Percentiles rank a stretch among this genome's conserved stretches.
These are phyloP conservation scores for Luzula sylvatica DNA, from an alignment of 176 grass and related monocot species.

Conservation along the genomic window DNA sequence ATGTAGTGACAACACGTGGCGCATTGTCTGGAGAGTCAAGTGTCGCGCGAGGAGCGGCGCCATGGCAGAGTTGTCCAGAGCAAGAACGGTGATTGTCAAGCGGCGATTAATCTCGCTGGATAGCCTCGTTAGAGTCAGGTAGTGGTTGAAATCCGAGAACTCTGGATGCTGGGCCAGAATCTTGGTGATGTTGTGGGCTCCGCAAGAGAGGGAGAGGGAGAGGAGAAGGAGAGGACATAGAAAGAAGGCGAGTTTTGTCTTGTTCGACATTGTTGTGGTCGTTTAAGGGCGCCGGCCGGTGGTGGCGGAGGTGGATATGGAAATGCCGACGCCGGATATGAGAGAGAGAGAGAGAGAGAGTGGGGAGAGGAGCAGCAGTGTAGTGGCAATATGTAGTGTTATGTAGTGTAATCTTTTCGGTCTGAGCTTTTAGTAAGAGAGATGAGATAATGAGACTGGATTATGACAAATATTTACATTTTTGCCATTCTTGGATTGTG, in stretches of 20 bases:
- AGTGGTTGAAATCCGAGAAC: conserved; percentile 82
- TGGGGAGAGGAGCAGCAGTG: neutral
- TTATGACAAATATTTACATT: neutral
- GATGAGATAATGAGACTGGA: neutral
- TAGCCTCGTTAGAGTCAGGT: conserved; percentile 60
- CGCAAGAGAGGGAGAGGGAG: neutral
- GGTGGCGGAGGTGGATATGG: neutral
- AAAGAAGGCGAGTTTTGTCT: conserved; percentile 9
- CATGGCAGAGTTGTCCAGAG: conserved; percentile 66
- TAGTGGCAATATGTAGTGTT: neutral
- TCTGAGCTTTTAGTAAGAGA: conserved; percentile 15
- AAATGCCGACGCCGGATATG: conserved; percentile 3
- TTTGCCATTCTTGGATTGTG: neutral
- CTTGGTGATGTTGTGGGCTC: conserved; percentile 76
- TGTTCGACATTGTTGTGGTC: conserved; percentile 20
- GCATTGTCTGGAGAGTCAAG: conserved; percentile 51
- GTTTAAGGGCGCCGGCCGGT: neutral
- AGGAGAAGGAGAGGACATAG: neutral
- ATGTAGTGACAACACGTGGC: conserved; percentile 74
- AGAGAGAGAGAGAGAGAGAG: neutral
- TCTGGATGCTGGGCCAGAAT: conserved; percentile 61
- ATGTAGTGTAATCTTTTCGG: conserved; percentile 5
- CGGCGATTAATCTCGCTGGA: conserved; percentile 78
- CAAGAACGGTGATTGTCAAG: conserved; percentile 81
- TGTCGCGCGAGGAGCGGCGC: conserved; percentile 29